Percentiles rank a stretch among this genome's conserved stretches.
Evolutionary conservation across 306 rosid species (phyloP).

Genomic region (Elaeagnus macrophylla): DNA sequence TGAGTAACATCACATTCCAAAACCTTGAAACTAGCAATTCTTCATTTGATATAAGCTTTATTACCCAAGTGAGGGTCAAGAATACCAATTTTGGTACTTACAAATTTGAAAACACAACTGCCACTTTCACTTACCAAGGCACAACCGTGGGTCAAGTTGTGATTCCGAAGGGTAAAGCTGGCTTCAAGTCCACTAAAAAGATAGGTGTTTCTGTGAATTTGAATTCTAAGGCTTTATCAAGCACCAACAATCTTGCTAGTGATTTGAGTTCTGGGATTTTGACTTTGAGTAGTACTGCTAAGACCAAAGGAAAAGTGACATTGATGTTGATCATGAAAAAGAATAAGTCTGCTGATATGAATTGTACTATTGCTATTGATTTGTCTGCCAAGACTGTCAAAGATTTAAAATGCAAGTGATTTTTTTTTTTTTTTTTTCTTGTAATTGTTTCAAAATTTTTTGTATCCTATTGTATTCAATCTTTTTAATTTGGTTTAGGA

Average conservation of each 20-base stretch:
- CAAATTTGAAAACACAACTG: slow-evolving; percentile 12
- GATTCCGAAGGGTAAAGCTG: slow-evolving; percentile 20
- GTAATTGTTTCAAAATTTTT: too few relatives aligned
- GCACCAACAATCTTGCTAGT: slow-evolving; percentile 6
- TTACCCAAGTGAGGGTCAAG: slow-evolving; percentile 19
- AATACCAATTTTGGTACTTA: slow-evolving; percentile 26
- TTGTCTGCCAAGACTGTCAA: slow-evolving; percentile 2
- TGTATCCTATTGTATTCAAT: too few relatives aligned
- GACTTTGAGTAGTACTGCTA: slow-evolving; percentile 16
- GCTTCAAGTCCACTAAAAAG: slow-evolving; percentile 18
- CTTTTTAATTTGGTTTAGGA: too few relatives aligned
- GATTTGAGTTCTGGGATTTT: slow-evolving; percentile 14
- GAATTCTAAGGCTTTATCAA: slow-evolving; percentile 9
- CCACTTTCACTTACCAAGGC: slow-evolving; percentile 14
- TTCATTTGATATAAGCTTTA: slow-evolving; percentile 19
- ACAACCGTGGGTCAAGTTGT: slow-evolving; percentile 12
- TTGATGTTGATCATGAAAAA: slow-evolving; percentile 21
- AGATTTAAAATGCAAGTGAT: slow-evolving; percentile 7
- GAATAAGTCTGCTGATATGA: slow-evolving; percentile 18
- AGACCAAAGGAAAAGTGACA: slow-evolving; percentile 22
- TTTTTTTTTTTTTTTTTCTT: neutral
- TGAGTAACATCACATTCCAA: slow-evolving; percentile 3
- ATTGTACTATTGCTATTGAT: slow-evolving; percentile 19
- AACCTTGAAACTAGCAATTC: neutral
- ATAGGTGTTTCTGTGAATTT: slow-evolving; percentile 14